These are phyloP conservation scores for Polymyxa betae DNA, from an alignment of 208 protist species.

Conservation along the genomic window DNA sequence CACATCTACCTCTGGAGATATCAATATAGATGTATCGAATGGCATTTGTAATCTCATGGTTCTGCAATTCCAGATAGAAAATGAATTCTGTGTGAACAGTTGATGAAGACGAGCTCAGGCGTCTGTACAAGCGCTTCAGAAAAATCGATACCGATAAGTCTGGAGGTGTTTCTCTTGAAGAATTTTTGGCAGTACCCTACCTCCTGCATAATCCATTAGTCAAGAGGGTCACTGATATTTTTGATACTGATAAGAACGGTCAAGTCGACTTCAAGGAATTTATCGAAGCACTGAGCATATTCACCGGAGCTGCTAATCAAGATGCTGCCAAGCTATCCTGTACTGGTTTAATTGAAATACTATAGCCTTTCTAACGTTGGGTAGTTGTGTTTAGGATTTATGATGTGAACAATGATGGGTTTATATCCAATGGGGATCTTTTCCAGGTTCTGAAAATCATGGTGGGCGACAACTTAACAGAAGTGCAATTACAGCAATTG, in stretches of 20 bases:
- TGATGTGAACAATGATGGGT: constrained; percentile 84
- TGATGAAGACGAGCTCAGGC: constrained; percentile 48
- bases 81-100: constrained; percentile 54
- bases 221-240: constrained; percentile 76
- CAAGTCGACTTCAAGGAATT: constrained; percentile 84
- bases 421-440: constrained; percentile 83
- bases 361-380: constrained; percentile 17
- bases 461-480: constrained; percentile 79
- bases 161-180: constrained; percentile 52
- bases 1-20: too few species aligned
- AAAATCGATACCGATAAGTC: constrained; percentile 59
- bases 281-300: constrained; percentile 75
- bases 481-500: constrained; percentile 71
- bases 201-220: constrained; percentile 75
- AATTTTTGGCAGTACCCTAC: constrained; percentile 67
- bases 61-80: too few species aligned
- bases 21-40: too few species aligned
- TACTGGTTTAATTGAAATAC: constrained; percentile 61
- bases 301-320: constrained; percentile 71
- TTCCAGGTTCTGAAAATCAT: constrained; percentile 85
- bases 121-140: constrained; percentile 60
- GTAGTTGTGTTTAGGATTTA: constrained; percentile 82
- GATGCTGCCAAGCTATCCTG: constrained; percentile 74
- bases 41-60: too few species aligned
- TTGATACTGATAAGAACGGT: constrained; percentile 77